phyloP scores from a whole-genome alignment of 768 basidiomycete genomes.

The Tephrocybe rancida region DNA sequence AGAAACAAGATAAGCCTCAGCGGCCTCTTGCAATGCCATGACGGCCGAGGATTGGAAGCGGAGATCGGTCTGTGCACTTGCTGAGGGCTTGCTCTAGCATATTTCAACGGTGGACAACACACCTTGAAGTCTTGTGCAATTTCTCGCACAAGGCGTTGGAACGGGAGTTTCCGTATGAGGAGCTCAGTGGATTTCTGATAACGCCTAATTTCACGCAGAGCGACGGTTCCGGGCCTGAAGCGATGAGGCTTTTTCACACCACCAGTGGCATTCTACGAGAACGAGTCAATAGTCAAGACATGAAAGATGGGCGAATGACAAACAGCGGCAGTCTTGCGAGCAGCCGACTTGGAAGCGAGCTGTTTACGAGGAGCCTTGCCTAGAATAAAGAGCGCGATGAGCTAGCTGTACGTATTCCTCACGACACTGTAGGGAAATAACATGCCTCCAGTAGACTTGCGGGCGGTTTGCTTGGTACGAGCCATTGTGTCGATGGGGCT shows the following conservation, averaged over 20 bases:
- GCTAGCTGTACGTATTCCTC: not conserved
- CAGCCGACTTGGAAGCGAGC: constrained; percentile 60
- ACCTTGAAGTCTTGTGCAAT: constrained; percentile 85
- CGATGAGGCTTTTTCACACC: constrained; percentile 85
- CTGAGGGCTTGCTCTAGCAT: not conserved
- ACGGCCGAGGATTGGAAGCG: constrained; percentile 77
- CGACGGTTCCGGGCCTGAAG: constrained; percentile 79
- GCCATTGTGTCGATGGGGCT: constrained; percentile 47
- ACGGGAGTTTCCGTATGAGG: constrained; percentile 65
- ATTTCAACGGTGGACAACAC: constrained; percentile 11
- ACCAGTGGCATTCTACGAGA: constrained; percentile 47
- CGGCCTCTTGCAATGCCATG: constrained; percentile 68
- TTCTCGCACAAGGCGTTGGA: constrained; percentile 77
- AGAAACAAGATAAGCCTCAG: constrained; percentile 73
- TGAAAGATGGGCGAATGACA: constrained; percentile 17
- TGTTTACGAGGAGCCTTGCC: constrained; percentile 65
- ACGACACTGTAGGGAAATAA: constrained; percentile 1
- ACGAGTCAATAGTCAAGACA: not conserved
- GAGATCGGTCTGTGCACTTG: constrained; percentile 57
- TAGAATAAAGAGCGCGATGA: constrained; percentile 14
- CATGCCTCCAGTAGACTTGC: constrained; percentile 75
- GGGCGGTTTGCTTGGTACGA: constrained; percentile 76
- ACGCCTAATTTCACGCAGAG: constrained; percentile 72
- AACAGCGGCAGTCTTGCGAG: constrained; percentile 57
- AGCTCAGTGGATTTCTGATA: constrained; percentile 68